Evolutionary conservation across 2,329 filamentous ascomycete genomes (phyloP).

Genomic region (Ophiocordyceps australis): DNA sequence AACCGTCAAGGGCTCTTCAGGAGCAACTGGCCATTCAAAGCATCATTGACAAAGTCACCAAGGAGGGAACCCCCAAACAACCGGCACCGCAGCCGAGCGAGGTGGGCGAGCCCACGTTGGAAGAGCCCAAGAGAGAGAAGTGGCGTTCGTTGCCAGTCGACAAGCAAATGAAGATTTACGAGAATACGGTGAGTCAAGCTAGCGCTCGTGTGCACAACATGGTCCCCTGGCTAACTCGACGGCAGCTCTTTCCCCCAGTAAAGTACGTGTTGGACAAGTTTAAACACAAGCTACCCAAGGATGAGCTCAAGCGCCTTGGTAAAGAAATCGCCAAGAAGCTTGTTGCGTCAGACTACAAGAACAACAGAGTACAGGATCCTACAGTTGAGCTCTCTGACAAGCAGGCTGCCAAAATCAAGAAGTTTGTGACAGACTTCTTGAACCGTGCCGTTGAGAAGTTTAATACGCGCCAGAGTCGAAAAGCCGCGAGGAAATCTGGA

Average conservation of each 20-base stretch:
- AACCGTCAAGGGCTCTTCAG: constrained; percentile 41
- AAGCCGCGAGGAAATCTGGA: constrained; percentile 2
- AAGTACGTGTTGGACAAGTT: constrained; percentile 79
- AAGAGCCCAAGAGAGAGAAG: constrained; percentile 47
- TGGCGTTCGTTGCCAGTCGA: constrained; percentile 55
- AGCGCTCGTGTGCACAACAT: too few species aligned
- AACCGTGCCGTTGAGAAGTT: constrained; percentile 73
- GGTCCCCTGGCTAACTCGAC: not conserved
- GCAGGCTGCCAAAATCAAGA: constrained; percentile 67
- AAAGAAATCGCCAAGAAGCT: constrained; percentile 71
- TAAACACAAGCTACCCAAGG: constrained; percentile 69
- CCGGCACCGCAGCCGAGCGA: constrained; percentile 47
- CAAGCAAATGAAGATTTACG: constrained; percentile 90
- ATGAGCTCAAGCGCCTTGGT: constrained; percentile 45
- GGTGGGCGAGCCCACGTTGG: constrained; percentile 31
- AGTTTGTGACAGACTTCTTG: constrained; percentile 69
- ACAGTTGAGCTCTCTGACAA: constrained; percentile 51
- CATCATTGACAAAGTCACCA: constrained; percentile 71
- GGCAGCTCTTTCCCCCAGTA: constrained; percentile 67
- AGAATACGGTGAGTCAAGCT: constrained; percentile 56
- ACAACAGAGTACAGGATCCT: constrained; percentile 69
- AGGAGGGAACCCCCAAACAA: constrained; percentile 34
- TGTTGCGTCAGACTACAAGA: constrained; percentile 81
- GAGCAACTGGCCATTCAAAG: constrained; percentile 63
- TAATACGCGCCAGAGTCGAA: constrained; percentile 45